A percentile compares a stretch with the other conserved stretches of the same genome.
Conservation (phyloP, 2,329 filamentous ascomycete genomes). For the Blastomyces gilchristii region DNA sequence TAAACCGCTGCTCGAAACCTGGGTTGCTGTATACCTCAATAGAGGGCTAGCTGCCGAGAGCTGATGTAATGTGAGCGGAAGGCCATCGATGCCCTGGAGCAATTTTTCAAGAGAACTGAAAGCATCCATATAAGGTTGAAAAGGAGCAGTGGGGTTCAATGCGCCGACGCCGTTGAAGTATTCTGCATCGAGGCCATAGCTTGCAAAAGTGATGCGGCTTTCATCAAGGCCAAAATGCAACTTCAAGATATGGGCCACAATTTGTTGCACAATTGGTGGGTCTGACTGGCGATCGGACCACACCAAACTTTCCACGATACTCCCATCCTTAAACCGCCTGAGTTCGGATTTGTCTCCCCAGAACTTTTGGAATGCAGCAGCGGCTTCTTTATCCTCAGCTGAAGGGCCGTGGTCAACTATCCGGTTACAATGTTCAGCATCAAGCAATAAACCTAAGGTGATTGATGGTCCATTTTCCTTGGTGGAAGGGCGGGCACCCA, state of each 20-base stretch:
- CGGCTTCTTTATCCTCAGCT: constrained; percentile 74
- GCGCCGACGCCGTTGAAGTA: constrained; percentile 25
- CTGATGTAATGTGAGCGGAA: constrained; percentile 79
- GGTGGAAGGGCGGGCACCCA: constrained; percentile 24
- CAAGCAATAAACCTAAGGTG: constrained; percentile 61
- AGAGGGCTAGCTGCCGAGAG: constrained; percentile 62
- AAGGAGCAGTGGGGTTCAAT: constrained; percentile 36
- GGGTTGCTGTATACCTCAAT: constrained; percentile 57
- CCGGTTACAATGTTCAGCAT: constrained; percentile 61
- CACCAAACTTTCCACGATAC: constrained; percentile 81
- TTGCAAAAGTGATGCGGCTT: constrained; percentile 44
- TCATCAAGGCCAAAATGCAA: constrained; percentile 54
- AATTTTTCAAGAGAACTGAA: constrained; percentile 67
- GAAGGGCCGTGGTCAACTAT: constrained; percentile 79
- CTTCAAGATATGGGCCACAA: constrained; percentile 59
- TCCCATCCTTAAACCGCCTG: constrained; percentile 88
- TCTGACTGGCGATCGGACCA: constrained; percentile 59
- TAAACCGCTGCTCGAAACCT: constrained; percentile 20
- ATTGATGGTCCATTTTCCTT: constrained; percentile 18
- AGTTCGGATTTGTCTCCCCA: constrained; percentile 94
- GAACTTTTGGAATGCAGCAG: constrained; percentile 72
- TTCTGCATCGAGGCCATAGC: constrained; percentile 39
- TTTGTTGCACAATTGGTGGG: constrained; percentile 63
- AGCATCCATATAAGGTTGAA: constrained; percentile 57
- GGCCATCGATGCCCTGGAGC: constrained; percentile 64